These are phyloP conservation scores for Nothophaeocryptopus gaeumannii DNA, from an alignment of 2,329 filamentous ascomycete genomes.

Conservation along the genomic window DNA sequence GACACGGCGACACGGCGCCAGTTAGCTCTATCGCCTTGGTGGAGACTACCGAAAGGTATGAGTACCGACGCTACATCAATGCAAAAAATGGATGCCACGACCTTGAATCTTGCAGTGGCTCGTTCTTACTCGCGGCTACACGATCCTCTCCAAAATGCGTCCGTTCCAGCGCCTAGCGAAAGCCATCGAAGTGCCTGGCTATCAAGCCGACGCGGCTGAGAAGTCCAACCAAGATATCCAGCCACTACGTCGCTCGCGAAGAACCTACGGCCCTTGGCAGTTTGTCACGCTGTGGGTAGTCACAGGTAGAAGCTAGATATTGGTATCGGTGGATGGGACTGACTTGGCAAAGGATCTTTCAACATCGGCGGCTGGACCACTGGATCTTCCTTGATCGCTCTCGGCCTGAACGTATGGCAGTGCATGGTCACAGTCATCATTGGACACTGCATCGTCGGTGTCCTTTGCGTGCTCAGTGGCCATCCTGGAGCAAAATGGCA, in stretches of 20 bases:
- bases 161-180: not conserved
- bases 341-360: not conserved
- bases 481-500: constrained; percentile 11
- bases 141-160: not conserved
- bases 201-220: not conserved
- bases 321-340: too few species aligned
- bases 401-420: constrained; percentile 8
- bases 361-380: constrained; percentile 4
- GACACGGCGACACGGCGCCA: too few species aligned
- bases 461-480: constrained; percentile 11
- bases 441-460: constrained; percentile 9
- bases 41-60: too few species aligned
- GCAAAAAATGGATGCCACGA: too few species aligned
- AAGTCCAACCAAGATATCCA: constrained; percentile 1
- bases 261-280: constrained; percentile 1
- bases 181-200: not conserved
- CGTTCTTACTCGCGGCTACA: not conserved
- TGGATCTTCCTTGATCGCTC: not conserved
- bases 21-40: too few species aligned
- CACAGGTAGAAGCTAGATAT: not conserved
- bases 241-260: not conserved
- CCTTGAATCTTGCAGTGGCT: too few species aligned
- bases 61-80: too few species aligned
- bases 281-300: constrained; percentile 3
- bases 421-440: constrained; percentile 12